Evolutionary conservation across 2,329 filamentous ascomycete genomes (phyloP).

Genomic region (Beauveria bassiana): DNA sequence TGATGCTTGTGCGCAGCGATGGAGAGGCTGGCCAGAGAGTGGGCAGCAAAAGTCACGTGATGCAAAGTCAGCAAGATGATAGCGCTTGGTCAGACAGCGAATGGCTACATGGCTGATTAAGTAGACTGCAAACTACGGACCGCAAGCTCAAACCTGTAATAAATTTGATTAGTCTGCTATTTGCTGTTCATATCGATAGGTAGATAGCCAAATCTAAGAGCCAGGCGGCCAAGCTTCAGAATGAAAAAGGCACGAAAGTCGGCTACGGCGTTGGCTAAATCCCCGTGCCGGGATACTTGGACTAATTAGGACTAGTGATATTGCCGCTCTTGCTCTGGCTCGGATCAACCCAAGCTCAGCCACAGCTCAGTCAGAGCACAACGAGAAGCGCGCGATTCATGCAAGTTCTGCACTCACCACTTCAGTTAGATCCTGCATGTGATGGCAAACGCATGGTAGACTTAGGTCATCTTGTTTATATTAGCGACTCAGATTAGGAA

Average conservation of each 20-base stretch:
- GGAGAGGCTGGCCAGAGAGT: background rate
- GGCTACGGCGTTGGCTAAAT: background rate
- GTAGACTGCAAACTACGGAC: too few species aligned
- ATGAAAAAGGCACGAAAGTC: background rate
- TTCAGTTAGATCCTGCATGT: too few species aligned
- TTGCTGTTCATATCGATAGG: background rate
- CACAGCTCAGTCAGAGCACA: too few species aligned
- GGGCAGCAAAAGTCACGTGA: background rate
- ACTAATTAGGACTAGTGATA: background rate
- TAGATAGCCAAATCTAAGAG: background rate
- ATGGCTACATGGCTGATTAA: background rate
- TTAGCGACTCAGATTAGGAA: background rate
- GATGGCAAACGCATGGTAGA: too few species aligned
- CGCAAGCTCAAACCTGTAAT: too few species aligned
- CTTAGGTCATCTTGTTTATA: background rate
- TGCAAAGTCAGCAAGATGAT: background rate
- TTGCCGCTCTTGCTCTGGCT: too few species aligned
- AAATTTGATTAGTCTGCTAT: too few species aligned
- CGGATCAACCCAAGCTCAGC: too few species aligned
- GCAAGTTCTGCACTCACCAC: too few species aligned
- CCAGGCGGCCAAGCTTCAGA: background rate
- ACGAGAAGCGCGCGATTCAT: too few species aligned
- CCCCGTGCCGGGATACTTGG: background rate
- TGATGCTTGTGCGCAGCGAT: slow-evolving; percentile 2
- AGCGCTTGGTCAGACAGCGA: too few species aligned